These are phyloP conservation scores for Glycine latifolia DNA, from an alignment of 306 rosid species.

Conservation along the genomic window DNA sequence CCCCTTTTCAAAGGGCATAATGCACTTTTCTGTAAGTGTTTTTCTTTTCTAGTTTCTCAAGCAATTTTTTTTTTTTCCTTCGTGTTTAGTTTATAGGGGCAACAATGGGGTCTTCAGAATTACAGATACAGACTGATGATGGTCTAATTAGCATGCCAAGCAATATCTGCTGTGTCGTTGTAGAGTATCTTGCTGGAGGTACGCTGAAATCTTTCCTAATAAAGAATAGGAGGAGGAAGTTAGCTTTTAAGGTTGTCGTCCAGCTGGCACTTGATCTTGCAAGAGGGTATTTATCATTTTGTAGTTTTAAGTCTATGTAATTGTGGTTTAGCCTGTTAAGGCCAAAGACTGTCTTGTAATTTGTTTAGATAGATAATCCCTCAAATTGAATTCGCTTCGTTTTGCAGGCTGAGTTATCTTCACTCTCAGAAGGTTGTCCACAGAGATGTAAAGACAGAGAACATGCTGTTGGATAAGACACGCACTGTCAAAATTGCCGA, in stretches of 20 bases:
- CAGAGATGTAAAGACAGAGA: constrained; percentile 90
- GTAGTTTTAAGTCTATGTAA: not conserved
- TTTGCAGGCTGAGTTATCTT: constrained; percentile 79
- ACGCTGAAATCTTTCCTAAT: constrained; percentile 79
- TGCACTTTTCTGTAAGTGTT: not conserved
- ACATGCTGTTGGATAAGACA: constrained; percentile 81
- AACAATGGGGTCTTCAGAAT: constrained; percentile 77
- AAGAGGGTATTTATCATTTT: constrained; percentile 66
- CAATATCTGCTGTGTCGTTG: constrained; percentile 81
- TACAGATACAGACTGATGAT: constrained; percentile 79
- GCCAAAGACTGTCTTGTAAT: not conserved
- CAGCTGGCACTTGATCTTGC: constrained; percentile 91
- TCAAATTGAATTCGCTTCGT: constrained; percentile 33
- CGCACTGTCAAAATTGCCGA: constrained; percentile 66
- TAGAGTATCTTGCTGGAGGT: constrained; percentile 86
- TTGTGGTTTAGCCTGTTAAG: constrained; percentile 21
- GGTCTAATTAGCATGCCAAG: constrained; percentile 83
- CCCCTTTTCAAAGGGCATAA: not conserved
- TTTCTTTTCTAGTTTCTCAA: constrained; percentile 19
- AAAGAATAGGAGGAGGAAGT: constrained; percentile 82
- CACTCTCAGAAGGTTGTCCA: constrained; percentile 88
- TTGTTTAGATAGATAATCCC: constrained; percentile 7
- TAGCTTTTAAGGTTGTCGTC: constrained; percentile 77
- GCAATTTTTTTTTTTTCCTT: constrained; percentile 4
- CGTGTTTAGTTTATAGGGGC: constrained; percentile 80